phyloP scores from a whole-genome alignment of 768 basidiomycete genomes.

The Kwoniella heveanensis region DNA sequence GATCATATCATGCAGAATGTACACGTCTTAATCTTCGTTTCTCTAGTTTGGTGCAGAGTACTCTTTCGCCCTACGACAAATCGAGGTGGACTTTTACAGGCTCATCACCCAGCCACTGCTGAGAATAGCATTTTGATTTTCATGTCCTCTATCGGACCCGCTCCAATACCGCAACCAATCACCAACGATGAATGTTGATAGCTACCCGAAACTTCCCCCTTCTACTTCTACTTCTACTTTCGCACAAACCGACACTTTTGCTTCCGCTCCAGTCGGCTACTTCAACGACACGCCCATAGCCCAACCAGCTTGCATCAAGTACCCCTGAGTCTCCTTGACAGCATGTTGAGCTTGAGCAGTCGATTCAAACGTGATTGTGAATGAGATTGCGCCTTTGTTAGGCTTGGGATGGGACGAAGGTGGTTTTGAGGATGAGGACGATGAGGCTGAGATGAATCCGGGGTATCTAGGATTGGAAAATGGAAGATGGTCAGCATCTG shows the following conservation, averaged over 20 bases:
- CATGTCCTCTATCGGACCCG: too few relatives aligned
- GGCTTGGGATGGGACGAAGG: conserved; percentile 38
- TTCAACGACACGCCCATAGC: conserved; percentile 46
- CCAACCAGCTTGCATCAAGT: conserved; percentile 67
- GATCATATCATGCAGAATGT: too few relatives aligned
- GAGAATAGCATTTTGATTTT: too few relatives aligned
- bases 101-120: too few relatives aligned
- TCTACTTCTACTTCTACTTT: neutral
- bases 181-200: too few relatives aligned
- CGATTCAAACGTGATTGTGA: conserved; percentile 76
- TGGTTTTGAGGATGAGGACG: conserved; percentile 41
- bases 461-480: conserved; percentile 65
- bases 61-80: too few relatives aligned
- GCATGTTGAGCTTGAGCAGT: conserved; percentile 74
- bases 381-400: conserved; percentile 66
- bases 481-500: neutral
- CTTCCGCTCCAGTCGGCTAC: conserved; percentile 10
- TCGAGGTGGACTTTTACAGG: too few relatives aligned
- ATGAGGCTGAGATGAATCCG: conserved; percentile 68
- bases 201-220: neutral
- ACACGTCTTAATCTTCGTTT: neutral
- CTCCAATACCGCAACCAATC: too few relatives aligned
- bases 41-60: neutral
- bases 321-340: conserved; percentile 80
- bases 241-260: too few relatives aligned